phyloP scores from a whole-genome alignment of 2,329 filamentous ascomycete genomes.

The Lasiodiplodia gonubiensis region DNA sequence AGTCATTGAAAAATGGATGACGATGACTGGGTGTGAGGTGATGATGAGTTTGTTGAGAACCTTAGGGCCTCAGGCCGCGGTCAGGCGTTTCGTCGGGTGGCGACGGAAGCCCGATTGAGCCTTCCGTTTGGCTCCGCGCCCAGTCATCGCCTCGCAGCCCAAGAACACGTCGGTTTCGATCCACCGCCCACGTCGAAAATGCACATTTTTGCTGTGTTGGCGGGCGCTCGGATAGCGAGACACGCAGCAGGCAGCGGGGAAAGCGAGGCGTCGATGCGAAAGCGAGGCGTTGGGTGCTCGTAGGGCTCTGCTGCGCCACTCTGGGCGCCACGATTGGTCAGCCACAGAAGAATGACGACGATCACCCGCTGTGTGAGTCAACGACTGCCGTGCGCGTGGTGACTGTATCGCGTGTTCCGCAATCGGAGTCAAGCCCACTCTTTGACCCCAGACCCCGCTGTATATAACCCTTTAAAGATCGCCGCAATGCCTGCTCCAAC shows the following conservation, averaged over 20 bases:
- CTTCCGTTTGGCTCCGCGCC: conserved; percentile 11
- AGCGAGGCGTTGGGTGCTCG: conserved; percentile 2
- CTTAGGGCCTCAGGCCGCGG: conserved; percentile 9
- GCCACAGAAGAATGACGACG: conserved; percentile 18
- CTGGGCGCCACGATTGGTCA: conserved; percentile 7
- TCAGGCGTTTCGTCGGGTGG: conserved; percentile 23
- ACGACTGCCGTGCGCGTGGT: conserved; percentile 3
- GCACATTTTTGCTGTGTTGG: not conserved
- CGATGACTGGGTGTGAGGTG: conserved; percentile 11
- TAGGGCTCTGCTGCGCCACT: conserved; percentile 19
- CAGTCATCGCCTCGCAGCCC: conserved; percentile 13
- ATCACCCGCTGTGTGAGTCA: conserved; percentile 20
- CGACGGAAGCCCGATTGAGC: conserved; percentile 10
- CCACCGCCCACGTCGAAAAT: not conserved
- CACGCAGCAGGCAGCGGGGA: conserved; percentile 9
- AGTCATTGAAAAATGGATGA: not conserved
- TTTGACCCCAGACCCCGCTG: conserved; percentile 8
- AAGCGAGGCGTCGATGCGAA: conserved; percentile 11
- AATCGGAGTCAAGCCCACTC: conserved; percentile 3
- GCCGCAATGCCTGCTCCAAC: not conserved
- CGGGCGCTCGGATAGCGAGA: conserved; percentile 4
- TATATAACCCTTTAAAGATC: conserved; percentile 11
- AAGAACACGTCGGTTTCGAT: conserved; percentile 13
- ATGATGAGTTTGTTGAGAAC: conserved; percentile 7
- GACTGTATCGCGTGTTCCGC: conserved; percentile 25